Base-by-base conservation (phyloP, 371 early-diverging fungal species). In the Enteropsectra breve region DNA sequence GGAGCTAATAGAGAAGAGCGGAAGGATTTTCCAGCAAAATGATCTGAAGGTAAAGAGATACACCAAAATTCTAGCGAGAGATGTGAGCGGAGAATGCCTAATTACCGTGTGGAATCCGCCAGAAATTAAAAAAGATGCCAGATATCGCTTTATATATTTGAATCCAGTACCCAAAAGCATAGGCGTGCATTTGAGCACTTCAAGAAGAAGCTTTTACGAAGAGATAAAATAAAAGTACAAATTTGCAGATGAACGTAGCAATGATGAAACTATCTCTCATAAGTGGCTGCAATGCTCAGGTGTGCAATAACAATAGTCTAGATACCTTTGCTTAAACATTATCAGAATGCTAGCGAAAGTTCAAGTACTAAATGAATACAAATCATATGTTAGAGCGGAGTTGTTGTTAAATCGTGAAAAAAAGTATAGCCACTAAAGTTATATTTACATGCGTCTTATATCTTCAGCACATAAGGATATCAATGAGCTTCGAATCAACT, bases 71-170 rank as follows among this genome's bases (percentile, higher is more conserved):
- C 23, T 74, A 40, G 46, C 73, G 18, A 5, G 23, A 23, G 76
- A 76, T 53, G 34, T 37, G 3, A 48, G 40, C 30, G 72, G 61
- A 45, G 72, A 74, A 32, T 68, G 72, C 40, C 37, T 62, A 11
- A n/a, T 77, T 8, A 77, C 74, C 6, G 69, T 66, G 66, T 77
- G 78, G 78, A 64, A 63, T 49, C 54, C 46, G 43, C 18, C 36
- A 23, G 55, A 68, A 24, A 28, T 72, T 24, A 58, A 52, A n/a
- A 50, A 15, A 29, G 69, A 56, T 40, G 68, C 68, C 15, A 32
- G 26, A 18, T 59, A 57, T 26, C 55, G 60, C 21, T 57, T 75
- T 21, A 45, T 72, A 24, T 58, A 52, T 60, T n/a, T 73, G 30
- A 73, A 23, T 11, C 40, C 69, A 15, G 28, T 56, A 23, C 33